These are phyloP conservation scores for Hyaloscypha bicolor DNA, from an alignment of 495 filamentous ascomycete species.

Conservation along the genomic window DNA sequence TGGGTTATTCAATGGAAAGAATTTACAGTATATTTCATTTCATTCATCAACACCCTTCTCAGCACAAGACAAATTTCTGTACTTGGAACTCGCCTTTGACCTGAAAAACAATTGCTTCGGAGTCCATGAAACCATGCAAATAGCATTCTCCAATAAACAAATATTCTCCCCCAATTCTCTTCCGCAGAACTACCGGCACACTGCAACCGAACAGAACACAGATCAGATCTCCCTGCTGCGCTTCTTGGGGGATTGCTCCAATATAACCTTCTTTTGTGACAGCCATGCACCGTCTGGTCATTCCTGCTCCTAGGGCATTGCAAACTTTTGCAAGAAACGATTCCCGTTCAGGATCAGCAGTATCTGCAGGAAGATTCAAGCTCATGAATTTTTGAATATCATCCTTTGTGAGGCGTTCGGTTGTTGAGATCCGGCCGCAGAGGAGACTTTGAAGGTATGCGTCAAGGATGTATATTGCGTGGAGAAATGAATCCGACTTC, in stretches of 20 bases:
- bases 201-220: slow-evolving; percentile 22
- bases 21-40: too few relatives aligned
- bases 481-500: background rate
- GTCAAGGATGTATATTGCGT: background rate
- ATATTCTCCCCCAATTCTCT: background rate
- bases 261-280: background rate
- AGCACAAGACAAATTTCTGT: too few relatives aligned
- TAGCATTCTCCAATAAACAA: slow-evolving; percentile 22
- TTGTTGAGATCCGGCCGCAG: background rate
- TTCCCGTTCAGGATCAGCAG: background rate
- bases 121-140: slow-evolving; percentile 21
- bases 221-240: slow-evolving; percentile 11
- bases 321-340: background rate
- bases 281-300: background rate
- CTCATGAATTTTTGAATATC: background rate
- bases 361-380: background rate
- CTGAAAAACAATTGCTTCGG: slow-evolving; percentile 1
- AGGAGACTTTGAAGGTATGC: slow-evolving; percentile 5
- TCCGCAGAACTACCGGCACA: slow-evolving; percentile 19
- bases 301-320: background rate
- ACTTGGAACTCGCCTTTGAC: background rate
- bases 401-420: background rate
- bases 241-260: slow-evolving; percentile 1
- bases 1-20: too few relatives aligned
- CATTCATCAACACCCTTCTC: too few relatives aligned